phyloP scores from a whole-genome alignment of 2,329 filamentous ascomycete species.

The Aspergillus aculeatus region DNA sequence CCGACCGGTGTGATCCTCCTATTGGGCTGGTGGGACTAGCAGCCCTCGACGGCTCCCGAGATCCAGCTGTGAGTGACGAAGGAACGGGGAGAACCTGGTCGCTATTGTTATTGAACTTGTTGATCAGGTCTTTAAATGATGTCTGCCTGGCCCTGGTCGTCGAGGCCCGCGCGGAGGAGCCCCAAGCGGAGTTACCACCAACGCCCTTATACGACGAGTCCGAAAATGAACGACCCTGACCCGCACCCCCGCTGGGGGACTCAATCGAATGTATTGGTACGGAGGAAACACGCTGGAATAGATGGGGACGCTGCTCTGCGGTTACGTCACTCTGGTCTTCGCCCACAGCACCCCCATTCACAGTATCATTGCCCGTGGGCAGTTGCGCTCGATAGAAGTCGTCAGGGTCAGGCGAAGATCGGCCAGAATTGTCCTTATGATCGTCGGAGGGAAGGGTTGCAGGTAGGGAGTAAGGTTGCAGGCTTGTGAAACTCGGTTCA shows the following conservation, averaged over 20 bases:
- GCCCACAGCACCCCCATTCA: slow-evolving; percentile 19
- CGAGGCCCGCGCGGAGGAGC: slow-evolving; percentile 16
- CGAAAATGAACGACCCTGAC: slow-evolving; percentile 34
- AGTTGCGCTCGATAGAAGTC: slow-evolving; percentile 53
- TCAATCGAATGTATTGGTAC: slow-evolving; percentile 28
- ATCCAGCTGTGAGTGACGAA: slow-evolving; percentile 31
- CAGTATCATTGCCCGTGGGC: slow-evolving; percentile 25
- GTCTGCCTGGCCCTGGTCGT: slow-evolving; percentile 49
- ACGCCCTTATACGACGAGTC: slow-evolving; percentile 26
- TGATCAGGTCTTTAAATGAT: slow-evolving; percentile 79
- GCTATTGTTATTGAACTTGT: slow-evolving; percentile 69
- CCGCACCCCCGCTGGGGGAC: slow-evolving; percentile 22
- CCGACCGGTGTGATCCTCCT: slow-evolving; percentile 28
- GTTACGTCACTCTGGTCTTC: slow-evolving; percentile 24
- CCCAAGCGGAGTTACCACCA: slow-evolving; percentile 20
- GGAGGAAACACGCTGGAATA: slow-evolving; percentile 25
- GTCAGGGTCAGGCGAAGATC: slow-evolving; percentile 47
- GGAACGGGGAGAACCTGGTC: slow-evolving; percentile 47
- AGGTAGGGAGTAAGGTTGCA: slow-evolving; percentile 20
- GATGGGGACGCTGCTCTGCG: slow-evolving; percentile 16
- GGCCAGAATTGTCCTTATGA: slow-evolving; percentile 24
- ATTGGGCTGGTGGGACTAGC: slow-evolving; percentile 34
- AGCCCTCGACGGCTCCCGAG: slow-evolving; percentile 36
- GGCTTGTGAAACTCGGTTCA: slow-evolving; percentile 22
- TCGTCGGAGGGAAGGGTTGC: slow-evolving; percentile 19